These are phyloP conservation scores for Penicillium sp. DNA, from an alignment of 2,329 filamentous ascomycete genomes.

Conservation along the genomic window DNA sequence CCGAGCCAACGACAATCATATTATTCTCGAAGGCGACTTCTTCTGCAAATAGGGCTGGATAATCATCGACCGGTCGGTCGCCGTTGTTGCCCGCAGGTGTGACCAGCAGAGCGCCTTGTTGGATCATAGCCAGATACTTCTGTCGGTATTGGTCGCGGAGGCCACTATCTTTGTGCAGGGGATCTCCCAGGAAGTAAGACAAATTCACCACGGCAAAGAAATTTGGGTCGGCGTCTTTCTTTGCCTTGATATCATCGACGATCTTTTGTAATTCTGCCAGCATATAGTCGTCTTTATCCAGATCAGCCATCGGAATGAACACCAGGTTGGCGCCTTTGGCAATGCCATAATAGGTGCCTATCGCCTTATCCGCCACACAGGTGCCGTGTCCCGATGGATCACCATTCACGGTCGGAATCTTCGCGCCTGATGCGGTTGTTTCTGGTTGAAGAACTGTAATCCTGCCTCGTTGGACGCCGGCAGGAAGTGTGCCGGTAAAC, in stretches of 20 bases:
- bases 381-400: neutral
- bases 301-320: neutral
- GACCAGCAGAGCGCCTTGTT: neutral
- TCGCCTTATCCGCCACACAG: neutral
- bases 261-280: neutral
- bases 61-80: neutral
- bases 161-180: neutral
- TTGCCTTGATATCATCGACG: neutral
- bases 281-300: neutral
- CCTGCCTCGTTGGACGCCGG: neutral
- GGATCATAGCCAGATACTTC: neutral
- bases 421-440: neutral
- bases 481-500: neutral
- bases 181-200: neutral
- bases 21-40: neutral
- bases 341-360: neutral
- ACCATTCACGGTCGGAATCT: neutral
- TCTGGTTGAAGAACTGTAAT: neutral
- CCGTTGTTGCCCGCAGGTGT: neutral
- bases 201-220: neutral
- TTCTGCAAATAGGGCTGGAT: neutral
- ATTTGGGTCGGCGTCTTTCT: neutral
- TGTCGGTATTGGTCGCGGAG: neutral
- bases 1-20: neutral
- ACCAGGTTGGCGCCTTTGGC: neutral